These are phyloP conservation scores for Chlorella sp. DNA, from an alignment of 139 green algal species.

Conservation along the genomic window DNA sequence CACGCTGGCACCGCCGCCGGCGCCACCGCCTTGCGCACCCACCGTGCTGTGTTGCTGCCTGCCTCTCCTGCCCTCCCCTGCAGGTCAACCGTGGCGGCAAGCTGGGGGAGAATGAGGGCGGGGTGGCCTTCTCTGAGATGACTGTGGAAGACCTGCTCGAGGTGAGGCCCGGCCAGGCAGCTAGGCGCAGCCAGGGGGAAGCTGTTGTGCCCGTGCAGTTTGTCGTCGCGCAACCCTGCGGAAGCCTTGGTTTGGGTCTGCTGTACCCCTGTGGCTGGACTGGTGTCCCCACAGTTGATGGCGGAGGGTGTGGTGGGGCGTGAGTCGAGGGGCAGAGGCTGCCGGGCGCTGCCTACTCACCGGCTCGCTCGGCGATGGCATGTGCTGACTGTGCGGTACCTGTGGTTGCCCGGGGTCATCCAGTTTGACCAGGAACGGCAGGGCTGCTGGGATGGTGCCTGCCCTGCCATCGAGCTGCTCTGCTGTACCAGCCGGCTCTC, in stretches of 20 bases:
- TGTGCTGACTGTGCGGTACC: too few species aligned
- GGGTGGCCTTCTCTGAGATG: slow-evolving; percentile 42
- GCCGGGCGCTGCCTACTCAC: too few species aligned
- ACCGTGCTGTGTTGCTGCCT: neutral
- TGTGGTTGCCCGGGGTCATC: neutral
- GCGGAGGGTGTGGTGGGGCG: too few species aligned
- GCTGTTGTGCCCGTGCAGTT: neutral
- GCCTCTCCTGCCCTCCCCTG: neutral
- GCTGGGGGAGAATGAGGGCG: slow-evolving; percentile 45
- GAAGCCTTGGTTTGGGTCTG: neutral
- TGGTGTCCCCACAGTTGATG: neutral
- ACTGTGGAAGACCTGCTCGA: slow-evolving; percentile 75
- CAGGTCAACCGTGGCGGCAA: slow-evolving; percentile 53
- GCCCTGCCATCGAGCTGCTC: neutral
- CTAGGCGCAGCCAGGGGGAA: too few species aligned
- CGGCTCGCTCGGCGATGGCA: too few species aligned
- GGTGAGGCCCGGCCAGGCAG: too few species aligned
- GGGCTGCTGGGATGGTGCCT: neutral
- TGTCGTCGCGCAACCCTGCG: too few species aligned
- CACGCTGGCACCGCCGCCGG: too few species aligned
- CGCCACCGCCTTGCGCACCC: neutral
- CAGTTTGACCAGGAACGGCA: neutral
- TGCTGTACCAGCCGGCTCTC: neutral
- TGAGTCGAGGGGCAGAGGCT: too few species aligned
- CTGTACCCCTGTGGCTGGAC: too few species aligned